Evolutionary conservation across 208 protist genomes (phyloP).

Genomic region (Trypanosomatidae sp.): DNA sequence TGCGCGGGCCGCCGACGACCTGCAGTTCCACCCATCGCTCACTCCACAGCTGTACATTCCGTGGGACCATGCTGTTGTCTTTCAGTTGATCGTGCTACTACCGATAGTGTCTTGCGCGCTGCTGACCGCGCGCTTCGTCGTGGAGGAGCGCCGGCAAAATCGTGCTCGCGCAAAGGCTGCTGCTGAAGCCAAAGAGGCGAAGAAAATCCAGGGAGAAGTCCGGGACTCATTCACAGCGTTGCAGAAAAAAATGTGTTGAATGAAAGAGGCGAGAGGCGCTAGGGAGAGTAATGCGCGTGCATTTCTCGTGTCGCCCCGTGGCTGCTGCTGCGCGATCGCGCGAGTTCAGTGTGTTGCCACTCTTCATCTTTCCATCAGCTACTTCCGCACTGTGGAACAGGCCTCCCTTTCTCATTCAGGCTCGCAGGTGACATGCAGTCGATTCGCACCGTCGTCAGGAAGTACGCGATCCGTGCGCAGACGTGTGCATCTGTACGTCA

Average conservation of each 20-base stretch:
- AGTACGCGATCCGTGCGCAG: not conserved
- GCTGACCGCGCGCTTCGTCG: conserved; percentile 35
- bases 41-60: conserved; percentile 82
- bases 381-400: not conserved
- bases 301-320: not conserved
- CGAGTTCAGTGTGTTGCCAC: not conserved
- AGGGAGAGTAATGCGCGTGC: not conserved
- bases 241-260: not conserved
- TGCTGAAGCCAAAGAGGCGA: not conserved
- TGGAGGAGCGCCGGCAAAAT: conserved; percentile 10
- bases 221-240: not conserved
- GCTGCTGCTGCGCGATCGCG: not conserved
- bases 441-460: too few relatives aligned
- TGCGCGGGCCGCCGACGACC: conserved; percentile 61
- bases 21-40: conserved; percentile 75
- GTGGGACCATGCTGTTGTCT: conserved; percentile 63
- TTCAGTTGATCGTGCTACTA: conserved; percentile 61
- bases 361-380: not conserved
- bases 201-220: conserved; percentile 3
- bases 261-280: not conserved
- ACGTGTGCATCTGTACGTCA: too few relatives aligned
- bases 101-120: conserved; percentile 42
- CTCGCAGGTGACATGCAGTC: not conserved
- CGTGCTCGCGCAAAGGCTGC: conserved; percentile 1
- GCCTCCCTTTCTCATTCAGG: not conserved